Base-by-base conservation (phyloP, 1,139 yeast species). In the Geotrichum carabidarum region DNA sequence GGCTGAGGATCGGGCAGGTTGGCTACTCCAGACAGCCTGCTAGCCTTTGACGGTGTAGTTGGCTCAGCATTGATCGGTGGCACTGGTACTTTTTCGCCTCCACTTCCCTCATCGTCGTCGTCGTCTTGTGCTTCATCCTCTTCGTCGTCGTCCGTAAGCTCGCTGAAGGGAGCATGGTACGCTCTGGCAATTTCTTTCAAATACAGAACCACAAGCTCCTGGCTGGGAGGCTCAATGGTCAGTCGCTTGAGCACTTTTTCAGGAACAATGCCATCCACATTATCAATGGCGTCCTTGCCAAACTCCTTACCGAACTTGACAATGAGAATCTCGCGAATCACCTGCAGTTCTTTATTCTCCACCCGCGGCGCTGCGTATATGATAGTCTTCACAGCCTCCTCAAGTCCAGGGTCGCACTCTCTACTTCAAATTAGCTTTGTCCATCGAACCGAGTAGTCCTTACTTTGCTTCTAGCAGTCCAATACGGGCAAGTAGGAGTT, bases 101-200 rank as follows among this genome's bases (percentile, higher is more conserved):
- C 69, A 7, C 64, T 69, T 9, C 63, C 67, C 14, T 60, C 67
- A 31, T 64, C 69, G 30, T 65, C 65, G 40, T 64, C 67, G 34
- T 63, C 65, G n/a, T 59, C 63, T 4, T 61, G 66, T 1, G 61
- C 68, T 2, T 62, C 69, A 2, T 57, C 69, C 3, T 57, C 62
- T 7, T 56, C 65, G 2, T 58, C 65, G 12, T 70, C 74, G n/a
- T 68, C 76, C 2, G 68, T 69, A 55, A 83, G 66, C 22, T 81
- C 84, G 48, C 87, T 81, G 64, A 81, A 88, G 0, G 91, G 88
- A 1, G 84, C 94, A 44, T 78, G 78, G 66, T 90, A 90, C 0
- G 95, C 87, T 57, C 77, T 75, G 0, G 96, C 95, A 58, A 90
- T 89, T 64, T 90, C 97, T 56, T 80, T 74, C 59, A 90, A 72